Base-by-base conservation (phyloP, 2,329 filamentous ascomycete species). In the Botrytis tulipae region DNA sequence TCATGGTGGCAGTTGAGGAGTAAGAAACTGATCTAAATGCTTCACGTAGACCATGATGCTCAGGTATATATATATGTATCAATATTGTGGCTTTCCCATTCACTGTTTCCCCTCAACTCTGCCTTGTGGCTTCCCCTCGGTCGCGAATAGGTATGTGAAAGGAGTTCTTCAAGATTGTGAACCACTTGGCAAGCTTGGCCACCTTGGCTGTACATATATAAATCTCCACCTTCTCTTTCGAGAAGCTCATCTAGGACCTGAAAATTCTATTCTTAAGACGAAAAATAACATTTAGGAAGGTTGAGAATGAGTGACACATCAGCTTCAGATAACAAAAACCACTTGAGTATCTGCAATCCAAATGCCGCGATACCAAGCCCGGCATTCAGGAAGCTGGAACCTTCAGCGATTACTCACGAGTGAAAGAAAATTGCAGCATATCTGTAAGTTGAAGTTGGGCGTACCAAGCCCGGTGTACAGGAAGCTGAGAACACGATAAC, bases 1-100 rank as follows among this genome's bases (percentile, higher is more conserved):
- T 78, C 77, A 78, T 78, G 48, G 54, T 71, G 71, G 48, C 68
- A 46, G 35, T 65, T 54, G 20, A 32, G 22, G 35, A 60, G 54
- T 9, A 20, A n/a, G 20, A 8, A 20, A n/a, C 12, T 46, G 67
- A 46, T 37, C n/a, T 25, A n/a, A 37, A 20, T 8, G 4, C 9
- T 8, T 61, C 20, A 16, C 32, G 42, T 6, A 29, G 16, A 25
- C 32, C n/a, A 62, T 46, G 32, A 48, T 37, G 40, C 14, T 51
- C 42, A 65, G 2, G 29, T 35, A 57, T 65, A 37, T 42, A 37
- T 42, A 71, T 66, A 65, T 51, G 25, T 66, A 16, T n/a, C 16
- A n/a, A 68, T 22, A 25, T 54, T 12, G 14, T 48, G 29, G 59
- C 32, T 12, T 63, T n/a, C 4, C 25, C 14, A 12, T 37, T 42